Evolutionary conservation across 306 rosid species (phyloP), one percentile per base, ranked within the genome.

Genomic region (Castanopsis chinensis): DNA sequence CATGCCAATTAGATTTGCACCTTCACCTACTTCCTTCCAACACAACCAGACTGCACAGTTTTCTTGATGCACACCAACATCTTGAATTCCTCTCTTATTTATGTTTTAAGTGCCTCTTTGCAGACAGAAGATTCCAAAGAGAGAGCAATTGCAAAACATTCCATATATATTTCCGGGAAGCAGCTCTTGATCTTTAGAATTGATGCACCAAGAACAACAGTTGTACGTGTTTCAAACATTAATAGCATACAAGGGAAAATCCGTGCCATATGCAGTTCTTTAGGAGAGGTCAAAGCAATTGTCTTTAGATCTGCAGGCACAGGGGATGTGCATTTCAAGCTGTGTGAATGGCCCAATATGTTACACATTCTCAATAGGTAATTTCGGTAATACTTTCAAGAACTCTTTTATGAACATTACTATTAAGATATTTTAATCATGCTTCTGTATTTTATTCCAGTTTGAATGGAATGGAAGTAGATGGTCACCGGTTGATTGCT

Each of bases 71-170:
- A 6, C 19, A 20, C 35, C 45, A 67, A 33, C 51, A 67, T 30
- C 72, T 67, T 67, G 12, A 19, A 33, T 21, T 18, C 23, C 35
- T 35, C 72, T 19, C 21, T 67, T 67, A 73, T 14, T 43, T 70
- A 69, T 55, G 69, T 73, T 64, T 56, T 11, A 52, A 51, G 33
- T 43, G 32, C 45, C 37, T 43, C 28, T 52, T 49, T 75, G 51
- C 84, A 81, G 84, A 75, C 80, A 20, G 77, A 75, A 75, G 80
- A 81, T 45, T 80, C 84, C 84, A 45, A 81, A 60, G 80, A 81
- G 43, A 75, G 30, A 18, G 84, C 80, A 27, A 18, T 75, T 68
- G 71, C 84, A 30, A 30, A 72, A 81, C 68, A 60, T 75, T 43
- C 84, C 20, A 49, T 80, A 56, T 19, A 43, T 57, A 63, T 81